Percentiles rank a stretch among this genome's conserved stretches.
These are phyloP conservation scores for Agapanthus africanus DNA, from an alignment of 106 monocot genomes.

Conservation along the genomic window DNA sequence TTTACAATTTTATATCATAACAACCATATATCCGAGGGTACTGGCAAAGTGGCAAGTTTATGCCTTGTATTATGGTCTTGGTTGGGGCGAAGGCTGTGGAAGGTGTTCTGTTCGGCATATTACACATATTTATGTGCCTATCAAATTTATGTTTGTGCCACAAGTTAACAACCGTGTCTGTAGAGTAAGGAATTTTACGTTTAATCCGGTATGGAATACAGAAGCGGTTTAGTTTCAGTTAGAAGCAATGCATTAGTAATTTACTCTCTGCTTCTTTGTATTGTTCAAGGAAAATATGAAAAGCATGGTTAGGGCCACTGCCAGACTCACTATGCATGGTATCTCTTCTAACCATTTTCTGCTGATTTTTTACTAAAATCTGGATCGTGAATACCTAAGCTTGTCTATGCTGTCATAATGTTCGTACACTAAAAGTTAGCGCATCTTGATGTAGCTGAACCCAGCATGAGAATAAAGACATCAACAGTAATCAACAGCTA, in stretches of 20 bases:
- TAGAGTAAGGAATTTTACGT: no score
- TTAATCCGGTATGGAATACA: background rate
- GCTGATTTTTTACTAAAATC: background rate
- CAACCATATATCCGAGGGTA: no score
- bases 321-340: conserved; percentile 12
- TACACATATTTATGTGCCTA: background rate
- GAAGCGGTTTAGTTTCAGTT: background rate
- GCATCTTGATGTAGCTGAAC: conserved; percentile 7
- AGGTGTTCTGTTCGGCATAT: no score
- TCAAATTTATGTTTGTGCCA: background rate
- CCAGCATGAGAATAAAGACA: conserved; percentile 7
- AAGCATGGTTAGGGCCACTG: conserved; percentile 2
- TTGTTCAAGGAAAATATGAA: conserved; percentile 14
- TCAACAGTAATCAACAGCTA: background rate
- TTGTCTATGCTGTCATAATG: background rate
- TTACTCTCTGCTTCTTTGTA: conserved; percentile 4
- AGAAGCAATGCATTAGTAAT: background rate
- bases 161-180: no score
- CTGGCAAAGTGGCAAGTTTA: no score
- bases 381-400: conserved; percentile 1
- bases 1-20: no score
- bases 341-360: background rate
- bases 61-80: no score
- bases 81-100: no score
- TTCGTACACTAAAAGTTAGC: conserved; percentile 4